Conservation (phyloP, 2,329 filamentous ascomycete genomes). For the Madurella fahalii region DNA sequence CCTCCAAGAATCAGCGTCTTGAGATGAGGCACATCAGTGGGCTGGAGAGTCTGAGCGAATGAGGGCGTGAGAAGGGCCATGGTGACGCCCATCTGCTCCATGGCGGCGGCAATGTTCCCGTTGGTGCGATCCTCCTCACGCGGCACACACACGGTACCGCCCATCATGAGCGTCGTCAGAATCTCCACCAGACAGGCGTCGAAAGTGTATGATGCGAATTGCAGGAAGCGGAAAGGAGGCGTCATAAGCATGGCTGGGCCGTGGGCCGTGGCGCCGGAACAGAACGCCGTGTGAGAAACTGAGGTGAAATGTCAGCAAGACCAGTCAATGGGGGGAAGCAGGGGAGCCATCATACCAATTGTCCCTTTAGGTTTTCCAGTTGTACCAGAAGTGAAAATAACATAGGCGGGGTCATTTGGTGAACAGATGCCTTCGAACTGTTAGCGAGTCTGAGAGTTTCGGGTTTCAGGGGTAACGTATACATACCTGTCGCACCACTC, state of each 20-base stretch:
- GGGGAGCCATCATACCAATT: conserved; percentile 11
- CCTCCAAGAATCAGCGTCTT: conserved; percentile 48
- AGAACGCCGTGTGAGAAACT: conserved; percentile 23
- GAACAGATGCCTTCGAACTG: background rate
- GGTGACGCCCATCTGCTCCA: conserved; percentile 26
- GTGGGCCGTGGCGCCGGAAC: conserved; percentile 24
- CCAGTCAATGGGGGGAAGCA: background rate
- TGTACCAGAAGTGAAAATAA: conserved; percentile 52
- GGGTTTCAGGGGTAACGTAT: conserved; percentile 1
- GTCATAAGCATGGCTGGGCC: conserved; percentile 20
- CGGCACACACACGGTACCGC: conserved; percentile 39
- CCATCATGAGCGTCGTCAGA: conserved; percentile 35
- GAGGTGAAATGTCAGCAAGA: background rate
- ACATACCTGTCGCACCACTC: conserved; percentile 12
- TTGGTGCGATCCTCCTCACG: conserved; percentile 38
- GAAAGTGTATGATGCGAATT: conserved; percentile 37
- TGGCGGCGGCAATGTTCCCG: conserved; percentile 31
- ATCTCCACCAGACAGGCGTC: conserved; percentile 40
- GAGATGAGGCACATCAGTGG: conserved; percentile 30
- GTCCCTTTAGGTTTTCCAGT: conserved; percentile 49
- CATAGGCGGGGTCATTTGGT: conserved; percentile 26
- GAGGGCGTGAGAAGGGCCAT: conserved; percentile 29
- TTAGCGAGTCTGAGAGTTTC: background rate
- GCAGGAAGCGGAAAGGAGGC: conserved; percentile 24
- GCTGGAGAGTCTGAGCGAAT: conserved; percentile 26